Conservation (phyloP, 73 alveolate genomes). For the Stentor roeselii region DNA sequence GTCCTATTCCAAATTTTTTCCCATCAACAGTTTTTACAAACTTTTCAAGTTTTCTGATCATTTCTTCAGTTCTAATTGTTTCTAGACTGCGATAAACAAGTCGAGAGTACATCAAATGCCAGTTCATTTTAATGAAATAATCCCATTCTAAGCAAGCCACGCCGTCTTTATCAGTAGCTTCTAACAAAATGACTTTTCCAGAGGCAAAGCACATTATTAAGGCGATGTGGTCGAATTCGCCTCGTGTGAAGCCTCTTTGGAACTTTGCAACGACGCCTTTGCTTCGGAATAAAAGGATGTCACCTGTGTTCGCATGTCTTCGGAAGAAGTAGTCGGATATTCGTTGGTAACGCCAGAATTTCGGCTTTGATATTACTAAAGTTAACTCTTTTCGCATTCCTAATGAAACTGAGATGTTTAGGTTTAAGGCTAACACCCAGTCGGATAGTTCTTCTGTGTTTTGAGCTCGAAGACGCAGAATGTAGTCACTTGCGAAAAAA, state of each 20-base stretch:
- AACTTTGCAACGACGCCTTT: conserved; percentile 57
- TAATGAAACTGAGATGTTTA: neutral
- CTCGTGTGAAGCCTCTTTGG: conserved; percentile 78
- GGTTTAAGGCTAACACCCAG: neutral
- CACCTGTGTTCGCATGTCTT: conserved; percentile 91
- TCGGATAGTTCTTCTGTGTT: neutral
- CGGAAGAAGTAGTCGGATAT: conserved; percentile 49
- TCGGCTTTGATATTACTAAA: neutral
- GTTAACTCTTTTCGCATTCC: neutral
- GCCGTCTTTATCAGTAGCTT: conserved; percentile 62
- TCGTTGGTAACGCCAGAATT: conserved; percentile 18
- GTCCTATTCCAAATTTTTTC: conserved; percentile 36
- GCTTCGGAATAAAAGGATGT: conserved; percentile 80
- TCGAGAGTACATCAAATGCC: conserved; percentile 64
- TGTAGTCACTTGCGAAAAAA: neutral
- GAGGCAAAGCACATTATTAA: conserved; percentile 50
- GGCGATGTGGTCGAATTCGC: conserved; percentile 89
- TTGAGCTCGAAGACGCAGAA: neutral
- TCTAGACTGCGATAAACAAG: conserved; percentile 59
- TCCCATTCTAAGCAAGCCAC: conserved; percentile 72
- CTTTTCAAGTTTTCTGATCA: conserved; percentile 37
- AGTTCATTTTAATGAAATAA: conserved; percentile 50
- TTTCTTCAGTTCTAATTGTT: conserved; percentile 38
- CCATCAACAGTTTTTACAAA: conserved; percentile 42
- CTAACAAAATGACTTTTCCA: conserved; percentile 56